Evolutionary conservation across 177 flowering plant genomes (phyloP).

Genomic region (Telopea speciosissima): DNA sequence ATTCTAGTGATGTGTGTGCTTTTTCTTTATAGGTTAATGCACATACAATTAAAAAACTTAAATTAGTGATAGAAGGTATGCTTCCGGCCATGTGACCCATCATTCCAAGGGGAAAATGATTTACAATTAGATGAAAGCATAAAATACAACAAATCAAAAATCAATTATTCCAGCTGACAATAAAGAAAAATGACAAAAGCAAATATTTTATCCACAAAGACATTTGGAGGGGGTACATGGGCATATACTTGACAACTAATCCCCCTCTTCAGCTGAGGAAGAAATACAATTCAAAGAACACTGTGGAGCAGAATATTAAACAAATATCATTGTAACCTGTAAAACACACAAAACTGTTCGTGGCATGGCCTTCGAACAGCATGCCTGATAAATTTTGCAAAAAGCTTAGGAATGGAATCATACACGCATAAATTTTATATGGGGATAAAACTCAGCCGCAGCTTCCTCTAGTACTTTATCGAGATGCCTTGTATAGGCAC

Average conservation of each 20-base stretch:
- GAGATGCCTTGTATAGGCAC: slow-evolving; percentile 65
- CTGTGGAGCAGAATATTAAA: neutral
- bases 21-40: neutral
- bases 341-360: neutral
- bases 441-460: slow-evolving; percentile 78
- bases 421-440: slow-evolving; percentile 85
- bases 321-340: neutral
- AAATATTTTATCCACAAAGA: neutral
- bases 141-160: no score
- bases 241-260: no score
- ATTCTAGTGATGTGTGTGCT: neutral
- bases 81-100: neutral
- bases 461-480: slow-evolving; percentile 89
- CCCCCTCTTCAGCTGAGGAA: neutral
- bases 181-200: neutral
- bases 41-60: neutral
- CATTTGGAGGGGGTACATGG: neutral
- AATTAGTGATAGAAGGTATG: neutral
- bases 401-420: slow-evolving; percentile 12
- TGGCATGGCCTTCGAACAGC: neutral
- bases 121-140: neutral
- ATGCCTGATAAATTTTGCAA: neutral
- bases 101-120: neutral
- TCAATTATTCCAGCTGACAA: neutral
- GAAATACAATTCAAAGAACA: neutral